Conservation (phyloP, 345 rosid species). For the Aquilaria sinensis region DNA sequence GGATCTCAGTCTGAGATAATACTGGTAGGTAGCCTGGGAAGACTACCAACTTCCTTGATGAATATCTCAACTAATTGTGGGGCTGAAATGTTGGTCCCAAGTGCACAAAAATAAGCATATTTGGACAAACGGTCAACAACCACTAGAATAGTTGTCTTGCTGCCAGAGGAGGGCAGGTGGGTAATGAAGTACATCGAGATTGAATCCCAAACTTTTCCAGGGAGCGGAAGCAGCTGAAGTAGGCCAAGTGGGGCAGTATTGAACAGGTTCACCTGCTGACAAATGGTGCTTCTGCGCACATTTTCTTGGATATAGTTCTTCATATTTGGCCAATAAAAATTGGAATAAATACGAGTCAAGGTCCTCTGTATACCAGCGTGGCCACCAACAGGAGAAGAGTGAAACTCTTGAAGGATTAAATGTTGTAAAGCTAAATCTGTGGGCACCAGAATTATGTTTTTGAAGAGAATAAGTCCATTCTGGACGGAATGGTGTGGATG, state of each 20-base stretch:
- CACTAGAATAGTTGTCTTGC: background rate
- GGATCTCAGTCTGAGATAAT: no score
- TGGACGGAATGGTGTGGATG: background rate
- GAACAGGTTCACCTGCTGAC: background rate
- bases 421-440: no score
- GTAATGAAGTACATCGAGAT: background rate
- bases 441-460: no score
- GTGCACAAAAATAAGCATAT: background rate
- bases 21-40: no score
- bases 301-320: no score
- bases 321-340: background rate
- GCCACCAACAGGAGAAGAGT: background rate
- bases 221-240: background rate
- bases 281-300: background rate
- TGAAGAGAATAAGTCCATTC: no score
- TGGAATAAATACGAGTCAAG: background rate
- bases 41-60: no score
- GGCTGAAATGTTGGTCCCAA: no score
- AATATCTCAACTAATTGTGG: no score
- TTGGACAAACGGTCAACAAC: background rate
- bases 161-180: background rate
- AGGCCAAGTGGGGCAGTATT: background rate
- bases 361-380: background rate
- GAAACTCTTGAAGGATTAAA: background rate
- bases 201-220: background rate